Evolutionary conservation across 352 stramenopile species (phyloP).

Genomic region (Phytopythium helicoides): DNA sequence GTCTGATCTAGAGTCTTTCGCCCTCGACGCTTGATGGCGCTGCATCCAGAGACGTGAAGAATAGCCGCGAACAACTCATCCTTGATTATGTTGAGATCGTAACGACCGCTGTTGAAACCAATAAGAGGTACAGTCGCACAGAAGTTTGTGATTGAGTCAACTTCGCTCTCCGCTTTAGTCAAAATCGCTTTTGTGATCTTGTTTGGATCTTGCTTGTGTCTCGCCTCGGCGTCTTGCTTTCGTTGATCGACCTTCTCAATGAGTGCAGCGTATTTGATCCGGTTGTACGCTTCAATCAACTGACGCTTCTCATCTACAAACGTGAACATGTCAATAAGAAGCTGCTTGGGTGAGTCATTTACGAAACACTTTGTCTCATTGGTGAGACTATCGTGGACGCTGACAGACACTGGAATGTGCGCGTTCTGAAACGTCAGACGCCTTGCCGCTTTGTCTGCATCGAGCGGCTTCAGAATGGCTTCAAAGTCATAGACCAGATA

Average conservation of each 20-base stretch:
- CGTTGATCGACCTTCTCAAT: neutral
- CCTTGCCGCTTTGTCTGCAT: neutral
- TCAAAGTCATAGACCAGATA: constrained; percentile 22
- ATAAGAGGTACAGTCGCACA: constrained; percentile 3
- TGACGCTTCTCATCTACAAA: neutral
- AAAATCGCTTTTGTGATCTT: too few species aligned
- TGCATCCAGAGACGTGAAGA: constrained; percentile 8
- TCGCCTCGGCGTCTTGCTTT: too few species aligned
- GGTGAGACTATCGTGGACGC: constrained; percentile 2
- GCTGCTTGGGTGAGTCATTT: neutral
- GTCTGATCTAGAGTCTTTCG: too few species aligned
- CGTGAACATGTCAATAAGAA: constrained; percentile 6
- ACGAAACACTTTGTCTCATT: constrained; percentile 3
- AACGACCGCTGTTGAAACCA: constrained; percentile 21
- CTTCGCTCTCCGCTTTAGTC: neutral
- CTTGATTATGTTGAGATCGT: constrained; percentile 38
- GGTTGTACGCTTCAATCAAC: neutral
- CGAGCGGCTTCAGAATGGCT: constrained; percentile 15
- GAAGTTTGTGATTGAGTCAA: neutral
- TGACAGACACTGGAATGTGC: constrained; percentile 4
- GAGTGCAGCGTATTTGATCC: neutral
- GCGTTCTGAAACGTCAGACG: neutral
- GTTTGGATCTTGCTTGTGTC: too few species aligned
- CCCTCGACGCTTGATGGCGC: constrained; percentile 19
- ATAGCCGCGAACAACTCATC: constrained; percentile 20